Conservation (phyloP, 345 rosid species). For the Rhodomyrtus tomentosa region DNA sequence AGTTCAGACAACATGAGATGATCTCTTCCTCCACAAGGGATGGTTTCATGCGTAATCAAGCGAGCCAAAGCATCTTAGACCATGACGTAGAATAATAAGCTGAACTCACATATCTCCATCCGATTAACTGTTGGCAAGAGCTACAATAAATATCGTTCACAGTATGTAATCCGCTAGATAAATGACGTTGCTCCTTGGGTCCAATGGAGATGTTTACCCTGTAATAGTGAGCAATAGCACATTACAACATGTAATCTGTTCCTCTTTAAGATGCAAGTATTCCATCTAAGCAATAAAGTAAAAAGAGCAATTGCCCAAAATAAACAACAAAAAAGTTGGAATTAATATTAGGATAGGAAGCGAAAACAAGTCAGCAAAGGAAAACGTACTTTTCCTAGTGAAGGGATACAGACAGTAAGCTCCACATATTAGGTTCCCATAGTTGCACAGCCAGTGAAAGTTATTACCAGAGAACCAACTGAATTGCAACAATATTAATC, state of each 20-base stretch:
- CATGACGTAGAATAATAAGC: not conserved
- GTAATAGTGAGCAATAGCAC: not conserved
- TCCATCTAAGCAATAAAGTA: not conserved
- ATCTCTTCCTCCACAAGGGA: not conserved
- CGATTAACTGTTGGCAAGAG: constrained; percentile 30
- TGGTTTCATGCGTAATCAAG: not conserved
- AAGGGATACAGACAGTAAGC: not conserved
- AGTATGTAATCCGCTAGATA: constrained; percentile 20
- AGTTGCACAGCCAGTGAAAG: not conserved
- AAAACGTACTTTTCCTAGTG: not conserved
- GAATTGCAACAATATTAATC: not conserved
- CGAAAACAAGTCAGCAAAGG: not conserved
- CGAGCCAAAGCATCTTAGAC: not conserved
- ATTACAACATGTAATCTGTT: not conserved
- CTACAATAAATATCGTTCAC: constrained; percentile 33
- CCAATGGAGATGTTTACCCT: constrained; percentile 31
- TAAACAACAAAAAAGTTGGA: not conserved
- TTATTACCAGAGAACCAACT: not conserved
- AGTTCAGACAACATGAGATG: not conserved
- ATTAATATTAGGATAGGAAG: not conserved
- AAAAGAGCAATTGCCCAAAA: not conserved
- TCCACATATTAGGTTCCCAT: not conserved
- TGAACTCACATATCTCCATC: constrained; percentile 34
- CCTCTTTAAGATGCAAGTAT: not conserved
- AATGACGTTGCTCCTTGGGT: constrained; percentile 16